Conservation (phyloP, 2,329 filamentous ascomycete genomes). For the Botrytis paeoniae region DNA sequence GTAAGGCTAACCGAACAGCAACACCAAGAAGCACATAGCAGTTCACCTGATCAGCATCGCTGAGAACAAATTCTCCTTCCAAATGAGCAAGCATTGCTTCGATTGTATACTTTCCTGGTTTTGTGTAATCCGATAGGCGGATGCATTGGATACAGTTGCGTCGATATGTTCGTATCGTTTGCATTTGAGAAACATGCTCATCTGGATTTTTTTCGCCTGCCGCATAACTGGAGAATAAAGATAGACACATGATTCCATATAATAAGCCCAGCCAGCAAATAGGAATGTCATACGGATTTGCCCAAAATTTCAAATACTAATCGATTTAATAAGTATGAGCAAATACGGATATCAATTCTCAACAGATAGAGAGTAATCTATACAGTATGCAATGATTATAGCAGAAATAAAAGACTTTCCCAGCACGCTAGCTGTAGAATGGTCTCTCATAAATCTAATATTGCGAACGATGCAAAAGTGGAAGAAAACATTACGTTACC, state of each 20-base stretch:
- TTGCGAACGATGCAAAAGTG: neutral
- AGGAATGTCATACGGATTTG: conserved; percentile 41
- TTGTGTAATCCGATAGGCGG: conserved; percentile 49
- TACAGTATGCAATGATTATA: conserved; percentile 17
- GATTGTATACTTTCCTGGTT: conserved; percentile 48
- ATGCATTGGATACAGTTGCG: conserved; percentile 52
- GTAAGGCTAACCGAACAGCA: conserved; percentile 52
- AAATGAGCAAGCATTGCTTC: conserved; percentile 52
- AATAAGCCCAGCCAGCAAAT: conserved; percentile 51
- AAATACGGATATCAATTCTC: neutral
- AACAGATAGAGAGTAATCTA: neutral
- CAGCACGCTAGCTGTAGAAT: neutral
- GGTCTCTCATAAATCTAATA: neutral
- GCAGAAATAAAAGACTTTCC: neutral
- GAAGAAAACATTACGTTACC: conserved; percentile 30
- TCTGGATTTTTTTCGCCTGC: conserved; percentile 46
- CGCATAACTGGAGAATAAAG: conserved; percentile 43
- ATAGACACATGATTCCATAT: conserved; percentile 36
- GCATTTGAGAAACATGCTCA: conserved; percentile 44
- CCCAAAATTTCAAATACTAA: conserved; percentile 51
- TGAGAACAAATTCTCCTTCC: conserved; percentile 53
- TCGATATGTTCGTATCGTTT: conserved; percentile 49
- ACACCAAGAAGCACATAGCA: conserved; percentile 53
- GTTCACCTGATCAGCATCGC: conserved; percentile 50
- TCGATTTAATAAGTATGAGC: neutral